A percentile compares a stretch with the other conserved stretches of the same genome.
phyloP scores from a whole-genome alignment of 2,329 filamentous ascomycete species.

The Neurospora crassa region DNA sequence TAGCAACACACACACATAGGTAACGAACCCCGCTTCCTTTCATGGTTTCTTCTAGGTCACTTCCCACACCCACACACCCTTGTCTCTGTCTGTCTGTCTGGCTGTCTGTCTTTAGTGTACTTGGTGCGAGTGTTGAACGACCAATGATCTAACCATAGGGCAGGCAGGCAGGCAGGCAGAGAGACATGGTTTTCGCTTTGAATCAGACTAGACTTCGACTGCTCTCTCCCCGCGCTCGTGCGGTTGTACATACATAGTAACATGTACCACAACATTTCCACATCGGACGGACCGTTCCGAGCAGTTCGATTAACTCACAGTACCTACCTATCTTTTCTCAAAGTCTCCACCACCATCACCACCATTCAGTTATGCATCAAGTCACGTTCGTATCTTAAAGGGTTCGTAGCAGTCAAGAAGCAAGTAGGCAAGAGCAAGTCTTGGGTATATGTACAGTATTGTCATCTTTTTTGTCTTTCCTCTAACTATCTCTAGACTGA shows the following conservation, averaged over 20 bases:
- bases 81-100: background rate
- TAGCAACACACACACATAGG: too few relatives aligned
- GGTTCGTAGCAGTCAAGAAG: too few relatives aligned
- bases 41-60: background rate
- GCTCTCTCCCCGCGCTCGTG: background rate
- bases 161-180: background rate
- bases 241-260: background rate
- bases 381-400: background rate
- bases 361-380: background rate
- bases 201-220: background rate
- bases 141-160: background rate
- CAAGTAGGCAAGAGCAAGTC: background rate
- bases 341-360: background rate
- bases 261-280: background rate
- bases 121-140: background rate
- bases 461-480: background rate
- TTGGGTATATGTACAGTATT: background rate
- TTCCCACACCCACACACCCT: background rate
- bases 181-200: background rate
- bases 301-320: background rate
- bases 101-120: background rate
- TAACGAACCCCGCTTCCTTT: background rate
- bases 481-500: background rate
- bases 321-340: background rate
- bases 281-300: background rate